A percentile compares a stretch with the other conserved stretches of the same genome.
Evolutionary conservation across 1,284 basidiomycete genomes (phyloP).

Genomic region (Irpex lacteus): DNA sequence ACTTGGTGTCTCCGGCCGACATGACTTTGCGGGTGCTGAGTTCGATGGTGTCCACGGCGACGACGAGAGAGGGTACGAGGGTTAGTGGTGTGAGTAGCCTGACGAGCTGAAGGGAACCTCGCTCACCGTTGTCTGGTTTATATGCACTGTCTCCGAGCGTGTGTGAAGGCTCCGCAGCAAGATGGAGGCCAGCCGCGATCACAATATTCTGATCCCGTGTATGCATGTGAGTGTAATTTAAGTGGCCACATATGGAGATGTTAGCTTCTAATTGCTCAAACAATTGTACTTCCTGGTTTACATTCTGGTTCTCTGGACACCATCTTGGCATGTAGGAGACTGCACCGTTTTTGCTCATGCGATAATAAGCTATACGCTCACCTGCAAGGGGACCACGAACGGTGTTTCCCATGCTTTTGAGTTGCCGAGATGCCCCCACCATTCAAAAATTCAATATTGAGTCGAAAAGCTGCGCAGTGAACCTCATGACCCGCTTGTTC

Average conservation of each 20-base stretch:
- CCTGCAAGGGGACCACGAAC: too few species aligned
- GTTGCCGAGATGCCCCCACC: too few species aligned
- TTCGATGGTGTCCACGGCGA: conserved; percentile 10
- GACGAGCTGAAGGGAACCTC: not conserved
- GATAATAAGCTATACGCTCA: too few species aligned
- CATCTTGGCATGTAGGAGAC: too few species aligned
- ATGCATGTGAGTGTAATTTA: not conserved
- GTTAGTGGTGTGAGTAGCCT: not conserved
- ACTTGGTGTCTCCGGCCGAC: conserved; percentile 22
- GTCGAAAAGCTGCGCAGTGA: too few species aligned
- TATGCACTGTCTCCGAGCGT: not conserved
- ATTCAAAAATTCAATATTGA: too few species aligned
- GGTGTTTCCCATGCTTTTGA: too few species aligned
- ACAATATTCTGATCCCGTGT: not conserved
- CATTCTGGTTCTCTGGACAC: too few species aligned
- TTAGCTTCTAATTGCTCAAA: not conserved
- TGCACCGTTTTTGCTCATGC: too few species aligned
- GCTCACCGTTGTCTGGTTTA: not conserved
- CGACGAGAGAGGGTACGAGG: not conserved
- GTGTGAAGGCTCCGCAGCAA: not conserved
- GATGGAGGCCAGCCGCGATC: not conserved
- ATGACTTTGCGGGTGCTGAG: conserved; percentile 15
- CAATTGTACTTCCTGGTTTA: not conserved
- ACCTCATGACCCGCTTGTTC: too few species aligned
- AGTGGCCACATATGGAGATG: not conserved